Percentiles rank a stretch among this genome's conserved stretches.
Conservation (phyloP, 2,329 filamentous ascomycete genomes). For the Blastomyces parvus region DNA sequence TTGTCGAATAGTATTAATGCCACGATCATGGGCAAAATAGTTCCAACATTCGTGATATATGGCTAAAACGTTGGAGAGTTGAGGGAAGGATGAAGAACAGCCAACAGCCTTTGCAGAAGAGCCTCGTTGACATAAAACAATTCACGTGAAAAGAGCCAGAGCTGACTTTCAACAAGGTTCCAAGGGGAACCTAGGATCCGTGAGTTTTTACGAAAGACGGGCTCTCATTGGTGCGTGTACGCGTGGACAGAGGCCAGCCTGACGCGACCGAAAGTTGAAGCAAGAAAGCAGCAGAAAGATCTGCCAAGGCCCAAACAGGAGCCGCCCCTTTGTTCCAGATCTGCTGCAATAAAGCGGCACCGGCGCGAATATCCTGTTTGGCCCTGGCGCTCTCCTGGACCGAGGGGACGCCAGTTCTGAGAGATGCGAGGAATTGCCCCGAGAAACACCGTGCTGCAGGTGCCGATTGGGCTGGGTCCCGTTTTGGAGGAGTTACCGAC, state of each 20-base stretch:
- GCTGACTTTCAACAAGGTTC: no score
- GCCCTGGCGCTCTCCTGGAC: not conserved
- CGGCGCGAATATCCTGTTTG: not conserved
- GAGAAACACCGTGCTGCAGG: not conserved
- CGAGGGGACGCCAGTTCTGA: not conserved
- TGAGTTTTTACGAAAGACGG: not conserved
- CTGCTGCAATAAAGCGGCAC: not conserved
- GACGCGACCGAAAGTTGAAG: not conserved
- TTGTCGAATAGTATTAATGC: not conserved
- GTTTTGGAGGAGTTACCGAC: not conserved
- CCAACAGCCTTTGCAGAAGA: not conserved
- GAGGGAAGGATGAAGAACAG: not conserved
- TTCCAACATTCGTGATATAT: not conserved
- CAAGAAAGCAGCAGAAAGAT: not conserved
- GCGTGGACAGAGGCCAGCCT: not conserved
- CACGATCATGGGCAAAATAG: not conserved
- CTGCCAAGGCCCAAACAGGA: constrained; percentile 1
- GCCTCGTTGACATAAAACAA: not conserved
- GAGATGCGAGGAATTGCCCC: not conserved
- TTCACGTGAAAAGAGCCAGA: not conserved
- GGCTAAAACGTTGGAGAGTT: not conserved
- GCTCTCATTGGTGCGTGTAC: constrained; percentile 5
- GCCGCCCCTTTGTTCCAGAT: not conserved
- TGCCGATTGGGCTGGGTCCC: not conserved
- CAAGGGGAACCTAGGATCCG: not conserved